Percentiles rank a stretch among this genome's conserved stretches.
phyloP scores from a whole-genome alignment of 257 asterid genomes.

The Solanum ahanhuiri region DNA sequence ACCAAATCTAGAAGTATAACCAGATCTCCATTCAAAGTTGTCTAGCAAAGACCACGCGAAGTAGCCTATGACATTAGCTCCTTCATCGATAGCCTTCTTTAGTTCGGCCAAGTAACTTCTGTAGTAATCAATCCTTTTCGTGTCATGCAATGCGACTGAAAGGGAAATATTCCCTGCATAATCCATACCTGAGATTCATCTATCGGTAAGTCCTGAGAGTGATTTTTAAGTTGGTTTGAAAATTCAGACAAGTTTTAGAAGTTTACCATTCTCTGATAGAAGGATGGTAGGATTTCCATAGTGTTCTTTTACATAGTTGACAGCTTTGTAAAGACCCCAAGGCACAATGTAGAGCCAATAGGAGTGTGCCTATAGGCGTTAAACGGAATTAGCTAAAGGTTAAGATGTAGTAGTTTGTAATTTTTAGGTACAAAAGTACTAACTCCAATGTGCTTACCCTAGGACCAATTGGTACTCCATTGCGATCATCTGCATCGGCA shows the following conservation, averaged over 20 bases:
- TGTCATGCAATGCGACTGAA: constrained; percentile 46
- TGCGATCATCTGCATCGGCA: constrained; percentile 35
- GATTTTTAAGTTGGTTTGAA: not conserved
- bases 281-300: constrained; percentile 73
- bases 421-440: not conserved
- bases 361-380: constrained; percentile 48
- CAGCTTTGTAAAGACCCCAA: constrained; percentile 85
- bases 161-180: constrained; percentile 60
- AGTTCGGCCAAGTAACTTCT: constrained; percentile 45
- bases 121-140: constrained; percentile 54
- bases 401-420: not conserved
- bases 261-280: constrained; percentile 73
- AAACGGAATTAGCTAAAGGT: not conserved
- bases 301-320: constrained; percentile 62
- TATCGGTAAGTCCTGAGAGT: not conserved
- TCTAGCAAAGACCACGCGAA: constrained; percentile 87
- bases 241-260: not conserved
- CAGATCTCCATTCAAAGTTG: constrained; percentile 84
- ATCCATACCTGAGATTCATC: constrained; percentile 59
- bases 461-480: constrained; percentile 86
- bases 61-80: constrained; percentile 72
- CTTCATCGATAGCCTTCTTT: constrained; percentile 55
- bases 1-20: constrained; percentile 83
- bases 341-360: constrained; percentile 90
- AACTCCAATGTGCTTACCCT: constrained; percentile 33